Base-by-base conservation (phyloP, 345 rosid species). In the Eucalyptus sp. region DNA sequence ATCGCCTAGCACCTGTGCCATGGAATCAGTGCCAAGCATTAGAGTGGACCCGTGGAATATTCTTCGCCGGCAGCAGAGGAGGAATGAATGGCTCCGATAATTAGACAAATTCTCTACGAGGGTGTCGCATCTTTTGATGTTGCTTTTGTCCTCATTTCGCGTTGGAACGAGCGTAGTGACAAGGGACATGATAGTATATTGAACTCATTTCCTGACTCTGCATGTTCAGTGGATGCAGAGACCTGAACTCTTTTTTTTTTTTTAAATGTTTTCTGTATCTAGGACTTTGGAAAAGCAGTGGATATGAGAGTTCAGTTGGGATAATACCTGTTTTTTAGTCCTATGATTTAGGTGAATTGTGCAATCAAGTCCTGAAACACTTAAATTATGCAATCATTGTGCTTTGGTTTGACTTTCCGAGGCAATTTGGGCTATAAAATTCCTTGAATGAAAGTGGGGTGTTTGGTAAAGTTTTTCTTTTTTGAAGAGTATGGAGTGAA, bases 401-500 rank as follows among this genome's bases (percentile, higher is more conserved):
- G 24, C 31, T 33, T 33, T 68, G 44, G 12, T 68, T 68, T 2
- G 13, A 18, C 24, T 33, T 68, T 68, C 41, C 4, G 1, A 33
- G 7, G 25, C 7, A 68, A 5, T 68, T 17, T 8, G 44, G 44
- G 12, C 24, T 5, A 10, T 68, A 16, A 68, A 68, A 68, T 33
- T 9, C 80, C 44, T 33, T 33, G 43, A 33, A 17, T 10, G 22
- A 68, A 68, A 68, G 44, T 33, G 8, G 22, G 24, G 80, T 24
- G 0, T 31, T 33, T 31, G 80, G 13, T 31, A 8, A 33, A 68
- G 2, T 31, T 66, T 52, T 52, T 52, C 25, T 1, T 68, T 68
- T 33, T 68, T 17, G 10, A 5, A n/a, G 22, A 1, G 76, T 0
- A 66, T n/a, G 0, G 20, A 31, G 41, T n/a, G 5, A 68, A 68